Conservation (phyloP, 768 basidiomycete species). For the Calocera viscosa region DNA sequence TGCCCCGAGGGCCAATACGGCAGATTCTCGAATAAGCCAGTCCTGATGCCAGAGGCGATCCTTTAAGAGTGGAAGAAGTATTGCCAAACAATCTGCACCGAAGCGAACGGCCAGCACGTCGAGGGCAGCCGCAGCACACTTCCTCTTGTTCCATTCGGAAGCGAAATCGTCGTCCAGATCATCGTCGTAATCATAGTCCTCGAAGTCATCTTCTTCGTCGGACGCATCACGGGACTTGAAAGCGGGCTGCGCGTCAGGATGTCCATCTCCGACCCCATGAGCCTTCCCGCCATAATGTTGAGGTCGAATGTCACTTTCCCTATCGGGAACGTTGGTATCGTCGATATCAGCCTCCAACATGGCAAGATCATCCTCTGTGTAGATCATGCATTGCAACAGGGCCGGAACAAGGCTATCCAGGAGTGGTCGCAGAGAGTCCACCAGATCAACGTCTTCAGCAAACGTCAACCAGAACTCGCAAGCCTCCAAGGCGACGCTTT, state of each 20-base stretch:
- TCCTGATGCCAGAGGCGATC: slow-evolving; percentile 85
- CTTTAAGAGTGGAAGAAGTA: slow-evolving; percentile 79
- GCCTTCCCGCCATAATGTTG: slow-evolving; percentile 77
- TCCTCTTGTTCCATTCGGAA: slow-evolving; percentile 96
- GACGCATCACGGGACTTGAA: slow-evolving; percentile 16
- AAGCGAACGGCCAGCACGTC: slow-evolving; percentile 95
- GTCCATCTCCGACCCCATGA: slow-evolving; percentile 63
- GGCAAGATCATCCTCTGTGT: slow-evolving; percentile 89
- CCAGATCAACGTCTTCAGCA: slow-evolving; percentile 85
- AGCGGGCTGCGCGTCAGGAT: slow-evolving; percentile 29
- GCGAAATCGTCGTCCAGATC: slow-evolving; percentile 95
- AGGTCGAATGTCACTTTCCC: slow-evolving; percentile 92
- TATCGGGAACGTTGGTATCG: slow-evolving; percentile 72
- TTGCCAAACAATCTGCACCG: slow-evolving; percentile 73
- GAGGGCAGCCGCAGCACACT: slow-evolving; percentile 93
- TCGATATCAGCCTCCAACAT: slow-evolving; percentile 82
- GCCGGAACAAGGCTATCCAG: slow-evolving; percentile 88
- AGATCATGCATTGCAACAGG: slow-evolving; percentile 93
- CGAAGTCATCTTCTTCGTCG: slow-evolving; percentile 72
- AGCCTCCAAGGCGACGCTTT: slow-evolving; percentile 90
- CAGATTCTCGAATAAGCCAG: slow-evolving; percentile 92
- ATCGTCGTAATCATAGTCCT: slow-evolving; percentile 74
- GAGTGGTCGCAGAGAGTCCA: slow-evolving; percentile 70
- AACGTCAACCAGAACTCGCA: slow-evolving; percentile 99
- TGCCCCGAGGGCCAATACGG: slow-evolving; percentile 88